Percentiles rank a stretch among this genome's conserved stretches.
Evolutionary conservation across 805 yeast genomes (phyloP).

Genomic region (Cyberlindnera mrakii): DNA sequence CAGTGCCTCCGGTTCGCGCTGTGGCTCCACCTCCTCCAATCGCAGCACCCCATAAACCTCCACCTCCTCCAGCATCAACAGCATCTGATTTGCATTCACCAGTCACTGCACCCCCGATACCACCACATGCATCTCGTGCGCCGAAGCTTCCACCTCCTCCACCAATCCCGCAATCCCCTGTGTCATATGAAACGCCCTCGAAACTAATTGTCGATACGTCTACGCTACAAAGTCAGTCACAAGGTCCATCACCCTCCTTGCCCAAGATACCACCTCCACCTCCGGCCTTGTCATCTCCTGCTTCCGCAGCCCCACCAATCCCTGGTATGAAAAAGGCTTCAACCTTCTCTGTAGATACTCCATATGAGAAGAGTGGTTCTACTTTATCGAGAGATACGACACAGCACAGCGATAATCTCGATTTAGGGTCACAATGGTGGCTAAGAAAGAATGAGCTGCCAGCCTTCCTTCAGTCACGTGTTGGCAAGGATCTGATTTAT

Average conservation of each 20-base stretch:
- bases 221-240: background rate
- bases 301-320: conserved; percentile 8
- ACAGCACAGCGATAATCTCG: conserved; percentile 25
- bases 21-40: conserved; percentile 6
- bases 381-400: conserved; percentile 5
- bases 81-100: background rate
- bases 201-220: background rate
- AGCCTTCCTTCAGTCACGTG: conserved; percentile 34
- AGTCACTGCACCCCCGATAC: conserved; percentile 1
- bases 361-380: background rate
- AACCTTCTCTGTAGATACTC: conserved; percentile 10
- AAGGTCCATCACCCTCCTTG: background rate
- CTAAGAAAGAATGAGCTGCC: conserved; percentile 47
- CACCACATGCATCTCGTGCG: conserved; percentile 1
- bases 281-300: conserved; percentile 7
- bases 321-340: conserved; percentile 15
- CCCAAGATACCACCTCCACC: conserved; percentile 5
- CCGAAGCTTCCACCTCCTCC: conserved; percentile 3
- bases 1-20: conserved; percentile 6
- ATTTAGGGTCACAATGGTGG: conserved; percentile 60
- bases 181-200: background rate
- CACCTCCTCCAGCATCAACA: conserved; percentile 2
- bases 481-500: conserved; percentile 45
- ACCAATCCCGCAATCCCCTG: conserved; percentile 5
- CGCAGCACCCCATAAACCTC: conserved; percentile 4